Base-by-base conservation (phyloP, 805 yeast species). In the Wickerhamomyces canadensis region DNA sequence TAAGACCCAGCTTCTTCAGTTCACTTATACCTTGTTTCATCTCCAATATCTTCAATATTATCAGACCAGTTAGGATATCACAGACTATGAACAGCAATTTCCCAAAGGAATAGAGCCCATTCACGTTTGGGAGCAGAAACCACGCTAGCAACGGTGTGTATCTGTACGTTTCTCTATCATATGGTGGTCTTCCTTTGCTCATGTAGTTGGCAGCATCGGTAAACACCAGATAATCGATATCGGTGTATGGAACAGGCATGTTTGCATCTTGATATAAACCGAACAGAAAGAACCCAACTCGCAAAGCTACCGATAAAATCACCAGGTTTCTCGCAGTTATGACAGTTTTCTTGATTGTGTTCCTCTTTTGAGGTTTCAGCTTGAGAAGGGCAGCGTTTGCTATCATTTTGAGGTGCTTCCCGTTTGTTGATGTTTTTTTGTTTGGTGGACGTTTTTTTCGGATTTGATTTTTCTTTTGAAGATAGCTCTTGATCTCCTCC, bases 91-190 rank as follows among this genome's bases (percentile, higher is more conserved):
- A 93, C 15, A 91, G 40, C 6, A 79, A 44, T 57, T 93, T 93
- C 2, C 98, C 98, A 51, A 82, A 84, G 44, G 78, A 70, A 58
- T 72, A 80, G 46, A 73, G 80, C 37, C 38, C 37, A 11, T 27
- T 43, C 3, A 73, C 65, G 21, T 85, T 83, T 1, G 97, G 97
- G 1, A 78, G 56, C 27, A 93, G 61, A 21, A 85, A 43, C 93
- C 95, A 87, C 10, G 96, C 79, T 24, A 93, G 63, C 26, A 93
- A 58, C 10, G 98, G 98, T 0, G 98, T 91, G 53, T 93, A 93
- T 32, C 98, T 65, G 52, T 91, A 93, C 0, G 98, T 93, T 38
- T 82, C 96, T 44, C 98, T 67, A 16, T 57, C 48, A 51, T 84
- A 93, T 2, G 98, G 98, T 0, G 95, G 80, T 19, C 47, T 33